Percentiles rank a stretch among this genome's conserved stretches.
Evolutionary conservation across 2,329 filamentous ascomycete genomes (phyloP).

Genomic region (Aureobasidium namibiae): DNA sequence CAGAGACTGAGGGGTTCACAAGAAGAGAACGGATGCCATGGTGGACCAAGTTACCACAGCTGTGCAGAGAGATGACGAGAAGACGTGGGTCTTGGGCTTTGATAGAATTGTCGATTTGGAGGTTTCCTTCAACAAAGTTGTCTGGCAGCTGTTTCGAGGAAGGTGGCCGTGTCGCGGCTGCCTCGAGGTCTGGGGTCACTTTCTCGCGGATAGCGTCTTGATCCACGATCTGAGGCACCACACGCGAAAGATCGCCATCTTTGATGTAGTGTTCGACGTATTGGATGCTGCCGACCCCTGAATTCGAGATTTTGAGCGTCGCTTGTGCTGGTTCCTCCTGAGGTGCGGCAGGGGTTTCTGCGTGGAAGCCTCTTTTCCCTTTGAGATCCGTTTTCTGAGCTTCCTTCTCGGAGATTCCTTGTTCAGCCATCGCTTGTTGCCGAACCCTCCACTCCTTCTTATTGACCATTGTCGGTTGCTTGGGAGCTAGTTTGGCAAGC

Average conservation of each 20-base stretch:
- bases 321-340: conserved; percentile 30
- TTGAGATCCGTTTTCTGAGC: neutral
- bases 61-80: conserved; percentile 93
- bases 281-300: conserved; percentile 62
- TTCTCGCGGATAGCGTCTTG: conserved; percentile 7
- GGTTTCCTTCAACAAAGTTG: conserved; percentile 10
- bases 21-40: conserved; percentile 82
- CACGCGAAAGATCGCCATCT: conserved; percentile 61
- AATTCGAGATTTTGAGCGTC: conserved; percentile 46
- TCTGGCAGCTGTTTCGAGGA: neutral
- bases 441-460: conserved; percentile 66
- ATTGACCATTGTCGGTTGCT: conserved; percentile 66
- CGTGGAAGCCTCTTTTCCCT: conserved; percentile 13
- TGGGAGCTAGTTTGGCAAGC: conserved; percentile 66
- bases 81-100: conserved; percentile 40
- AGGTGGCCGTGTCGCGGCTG: conserved; percentile 16
- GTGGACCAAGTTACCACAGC: conserved; percentile 94
- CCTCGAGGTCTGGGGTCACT: conserved; percentile 2
- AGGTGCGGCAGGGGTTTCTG: neutral
- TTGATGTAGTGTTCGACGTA: conserved; percentile 69
- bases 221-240: conserved; percentile 53
- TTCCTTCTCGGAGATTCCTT: neutral
- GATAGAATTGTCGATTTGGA: neutral
- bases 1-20: conserved; percentile 73
- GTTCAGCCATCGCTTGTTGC: conserved; percentile 18